A percentile compares a stretch with the other conserved stretches of the same genome.
Conservation (phyloP, 805 yeast genomes). For the Tetrapisispora pingtungensis region DNA sequence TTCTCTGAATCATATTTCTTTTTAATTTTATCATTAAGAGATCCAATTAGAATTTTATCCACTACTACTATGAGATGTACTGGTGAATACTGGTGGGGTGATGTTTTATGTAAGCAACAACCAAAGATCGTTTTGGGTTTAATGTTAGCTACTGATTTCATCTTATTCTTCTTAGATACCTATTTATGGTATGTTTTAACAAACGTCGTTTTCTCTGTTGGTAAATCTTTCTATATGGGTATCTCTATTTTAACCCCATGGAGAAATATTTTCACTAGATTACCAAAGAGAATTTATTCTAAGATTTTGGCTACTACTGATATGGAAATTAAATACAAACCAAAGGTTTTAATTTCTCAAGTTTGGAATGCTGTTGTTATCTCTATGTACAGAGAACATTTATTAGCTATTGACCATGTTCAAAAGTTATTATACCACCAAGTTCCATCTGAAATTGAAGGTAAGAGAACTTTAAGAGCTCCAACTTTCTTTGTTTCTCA, state of each 20-base stretch:
- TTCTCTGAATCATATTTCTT: slow-evolving; percentile 85
- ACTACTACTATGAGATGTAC: slow-evolving; percentile 84
- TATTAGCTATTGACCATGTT: slow-evolving; percentile 95
- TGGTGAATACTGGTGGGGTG: slow-evolving; percentile 86
- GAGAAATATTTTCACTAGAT: slow-evolving; percentile 96
- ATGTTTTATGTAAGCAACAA: slow-evolving; percentile 71
- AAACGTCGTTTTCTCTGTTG: slow-evolving; percentile 92
- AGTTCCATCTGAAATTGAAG: slow-evolving; percentile 96
- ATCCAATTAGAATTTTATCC: slow-evolving; percentile 86
- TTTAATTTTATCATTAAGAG: slow-evolving; percentile 79
- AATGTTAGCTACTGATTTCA: slow-evolving; percentile 86
- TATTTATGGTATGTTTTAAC: slow-evolving; percentile 97
- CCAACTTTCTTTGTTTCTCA: slow-evolving; percentile 98
- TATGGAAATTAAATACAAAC: slow-evolving; percentile 98
- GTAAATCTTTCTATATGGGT: slow-evolving; percentile 97
- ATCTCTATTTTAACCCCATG: slow-evolving; percentile 98
- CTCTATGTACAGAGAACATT: slow-evolving; percentile 99
- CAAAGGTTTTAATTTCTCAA: slow-evolving; percentile 95
- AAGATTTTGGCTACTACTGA: slow-evolving; percentile 96
- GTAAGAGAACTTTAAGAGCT: slow-evolving; percentile 95
- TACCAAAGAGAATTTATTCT: slow-evolving; percentile 98
- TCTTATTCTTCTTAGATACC: slow-evolving; percentile 96
- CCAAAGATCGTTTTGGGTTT: slow-evolving; percentile 82
- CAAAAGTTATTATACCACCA: slow-evolving; percentile 96
- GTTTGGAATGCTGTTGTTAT: slow-evolving; percentile 99